Conservation (phyloP, 176 grass and related monocot species). For the Typha latifolia region DNA sequence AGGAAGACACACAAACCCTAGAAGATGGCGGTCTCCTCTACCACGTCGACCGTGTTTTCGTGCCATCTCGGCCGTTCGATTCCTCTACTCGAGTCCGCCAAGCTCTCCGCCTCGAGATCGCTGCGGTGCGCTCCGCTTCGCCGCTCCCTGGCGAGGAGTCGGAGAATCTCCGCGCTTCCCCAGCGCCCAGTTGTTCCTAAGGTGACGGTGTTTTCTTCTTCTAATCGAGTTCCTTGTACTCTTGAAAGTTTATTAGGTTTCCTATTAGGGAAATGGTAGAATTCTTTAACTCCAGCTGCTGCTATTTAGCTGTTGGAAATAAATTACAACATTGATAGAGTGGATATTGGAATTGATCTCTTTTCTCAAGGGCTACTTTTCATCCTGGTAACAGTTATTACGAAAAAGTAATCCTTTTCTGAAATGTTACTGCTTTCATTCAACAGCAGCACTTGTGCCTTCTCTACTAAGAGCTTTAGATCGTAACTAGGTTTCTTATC, state of each 20-base stretch:
- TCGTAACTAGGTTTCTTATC: too few relatives aligned
- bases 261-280: neutral
- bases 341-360: too few relatives aligned
- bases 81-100: neutral
- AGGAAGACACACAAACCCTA: neutral
- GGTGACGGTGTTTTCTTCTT: slow-evolving; percentile 17
- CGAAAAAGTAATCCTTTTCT: too few relatives aligned
- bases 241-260: neutral
- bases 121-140: slow-evolving; percentile 15
- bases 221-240: neutral
- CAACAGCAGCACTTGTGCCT: too few relatives aligned
- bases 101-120: slow-evolving; percentile 11
- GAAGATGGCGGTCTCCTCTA: slow-evolving; percentile 32
- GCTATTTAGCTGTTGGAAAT: neutral
- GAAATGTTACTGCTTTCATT: too few relatives aligned
- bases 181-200: slow-evolving; percentile 20
- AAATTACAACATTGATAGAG: too few relatives aligned
- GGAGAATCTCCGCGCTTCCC: slow-evolving; percentile 11
- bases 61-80: slow-evolving; percentile 10
- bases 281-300: neutral
- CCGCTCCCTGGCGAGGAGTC: slow-evolving; percentile 6
- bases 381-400: too few relatives aligned
- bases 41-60: neutral
- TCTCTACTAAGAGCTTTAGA: too few relatives aligned
- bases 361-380: too few relatives aligned